Percentiles rank a stretch among this genome's conserved stretches.
These are phyloP conservation scores for Ophiostoma ips DNA, from an alignment of 2,329 filamentous ascomycete species.

Conservation along the genomic window DNA sequence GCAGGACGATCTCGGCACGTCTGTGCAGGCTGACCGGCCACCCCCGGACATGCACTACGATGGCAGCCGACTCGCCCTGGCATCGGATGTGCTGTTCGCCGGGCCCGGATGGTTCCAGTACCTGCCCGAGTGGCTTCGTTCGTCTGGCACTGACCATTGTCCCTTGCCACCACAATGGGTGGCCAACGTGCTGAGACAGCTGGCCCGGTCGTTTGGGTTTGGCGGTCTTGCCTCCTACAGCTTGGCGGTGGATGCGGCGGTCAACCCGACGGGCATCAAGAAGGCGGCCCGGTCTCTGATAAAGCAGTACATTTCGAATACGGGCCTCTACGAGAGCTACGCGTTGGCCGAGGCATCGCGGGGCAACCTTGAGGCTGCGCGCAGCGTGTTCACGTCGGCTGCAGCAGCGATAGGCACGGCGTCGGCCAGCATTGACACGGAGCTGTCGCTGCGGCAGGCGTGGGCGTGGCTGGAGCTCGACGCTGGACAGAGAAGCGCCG, in stretches of 20 bases:
- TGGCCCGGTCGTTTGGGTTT: constrained; percentile 34
- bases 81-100: constrained; percentile 26
- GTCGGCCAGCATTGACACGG: constrained; percentile 2
- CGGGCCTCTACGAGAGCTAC: constrained; percentile 66
- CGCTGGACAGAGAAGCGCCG: constrained; percentile 20
- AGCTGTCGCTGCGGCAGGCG: constrained; percentile 35
- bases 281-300: constrained; percentile 62
- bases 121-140: constrained; percentile 10
- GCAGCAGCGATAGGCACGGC: constrained; percentile 26
- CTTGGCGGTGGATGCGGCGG: constrained; percentile 50
- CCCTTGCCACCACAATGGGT: constrained; percentile 32
- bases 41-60: constrained; percentile 9
- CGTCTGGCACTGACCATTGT: not conserved
- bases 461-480: constrained; percentile 57
- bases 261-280: constrained; percentile 40
- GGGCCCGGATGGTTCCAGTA: constrained; percentile 10
- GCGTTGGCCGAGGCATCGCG: constrained; percentile 54
- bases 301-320: constrained; percentile 49
- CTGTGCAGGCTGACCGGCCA: not conserved
- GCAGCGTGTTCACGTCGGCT: constrained; percentile 48
- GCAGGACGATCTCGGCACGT: not conserved
- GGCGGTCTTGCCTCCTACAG: constrained; percentile 52
- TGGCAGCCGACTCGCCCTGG: constrained; percentile 20
- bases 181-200: constrained; percentile 38
- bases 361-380: constrained; percentile 42